These are phyloP conservation scores for Clausena lansium DNA, from an alignment of 345 rosid genomes.

Conservation along the genomic window DNA sequence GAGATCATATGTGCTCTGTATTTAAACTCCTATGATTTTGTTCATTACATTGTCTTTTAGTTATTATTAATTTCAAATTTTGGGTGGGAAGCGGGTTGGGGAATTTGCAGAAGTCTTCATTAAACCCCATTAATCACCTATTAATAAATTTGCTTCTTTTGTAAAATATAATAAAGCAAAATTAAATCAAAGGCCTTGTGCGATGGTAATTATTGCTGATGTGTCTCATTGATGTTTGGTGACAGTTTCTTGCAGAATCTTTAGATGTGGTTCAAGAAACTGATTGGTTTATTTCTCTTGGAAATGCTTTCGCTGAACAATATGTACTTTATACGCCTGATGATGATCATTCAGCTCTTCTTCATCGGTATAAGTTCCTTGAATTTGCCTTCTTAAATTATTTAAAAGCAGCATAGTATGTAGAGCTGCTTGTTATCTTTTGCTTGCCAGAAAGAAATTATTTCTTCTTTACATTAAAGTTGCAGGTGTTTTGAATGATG, in stretches of 20 bases:
- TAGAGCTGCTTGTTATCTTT: not conserved
- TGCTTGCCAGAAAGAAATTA: not conserved
- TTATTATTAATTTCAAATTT: not conserved
- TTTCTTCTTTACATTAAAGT: not conserved
- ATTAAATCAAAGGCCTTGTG: not conserved
- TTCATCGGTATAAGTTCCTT: slow-evolving; percentile 63
- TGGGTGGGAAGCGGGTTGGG: not conserved
- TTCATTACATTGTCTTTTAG: not conserved
- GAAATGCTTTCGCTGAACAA: slow-evolving; percentile 80
- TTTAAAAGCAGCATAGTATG: not conserved
- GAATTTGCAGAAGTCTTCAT: not conserved
- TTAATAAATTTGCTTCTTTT: not conserved
- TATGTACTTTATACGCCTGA: slow-evolving; percentile 69
- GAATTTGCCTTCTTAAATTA: slow-evolving; percentile 14
- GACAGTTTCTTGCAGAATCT: slow-evolving; percentile 93
- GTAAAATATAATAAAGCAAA: not conserved
- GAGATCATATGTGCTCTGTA: not conserved
- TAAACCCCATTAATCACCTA: not conserved
- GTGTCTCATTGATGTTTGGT: slow-evolving; percentile 21
- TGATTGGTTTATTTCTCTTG: slow-evolving; percentile 84
- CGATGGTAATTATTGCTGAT: slow-evolving; percentile 3
- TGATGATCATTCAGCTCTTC: slow-evolving; percentile 89
- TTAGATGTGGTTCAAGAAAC: slow-evolving; percentile 88
- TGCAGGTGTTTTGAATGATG: not conserved
- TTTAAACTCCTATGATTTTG: not conserved